phyloP scores from a whole-genome alignment of 352 stramenopile species.

The Blastocystis sp. region DNA sequence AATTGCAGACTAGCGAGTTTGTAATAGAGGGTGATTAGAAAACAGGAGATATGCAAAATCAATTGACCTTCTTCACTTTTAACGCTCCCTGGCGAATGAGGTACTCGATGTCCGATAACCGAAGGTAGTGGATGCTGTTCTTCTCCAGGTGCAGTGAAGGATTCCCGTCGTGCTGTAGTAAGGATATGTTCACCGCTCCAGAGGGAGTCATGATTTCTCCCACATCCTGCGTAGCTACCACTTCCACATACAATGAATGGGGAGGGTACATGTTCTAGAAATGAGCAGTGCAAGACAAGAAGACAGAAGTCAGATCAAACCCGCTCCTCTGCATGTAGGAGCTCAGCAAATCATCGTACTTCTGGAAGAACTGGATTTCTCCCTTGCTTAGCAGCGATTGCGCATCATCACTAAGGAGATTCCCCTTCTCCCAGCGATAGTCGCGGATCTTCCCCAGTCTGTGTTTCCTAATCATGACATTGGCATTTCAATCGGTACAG shows the following conservation, averaged over 20 bases:
- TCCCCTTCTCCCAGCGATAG: conserved; percentile 38
- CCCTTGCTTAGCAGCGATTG: conserved; percentile 24
- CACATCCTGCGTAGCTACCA: conserved; percentile 17
- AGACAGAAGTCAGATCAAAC: conserved; percentile 44
- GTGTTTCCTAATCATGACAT: conserved; percentile 12
- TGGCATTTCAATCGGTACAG: neutral
- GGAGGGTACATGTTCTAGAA: conserved; percentile 55
- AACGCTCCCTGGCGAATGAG: conserved; percentile 28
- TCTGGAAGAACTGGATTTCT: conserved; percentile 45
- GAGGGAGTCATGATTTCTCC: conserved; percentile 55
- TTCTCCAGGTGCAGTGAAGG: conserved; percentile 42
- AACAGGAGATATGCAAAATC: neutral
- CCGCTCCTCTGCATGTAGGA: conserved; percentile 39
- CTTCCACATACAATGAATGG: conserved; percentile 37
- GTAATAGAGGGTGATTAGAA: neutral
- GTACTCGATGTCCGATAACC: conserved; percentile 56
- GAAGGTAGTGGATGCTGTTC: conserved; percentile 57
- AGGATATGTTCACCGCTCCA: conserved; percentile 61
- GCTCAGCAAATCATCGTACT: conserved; percentile 40
- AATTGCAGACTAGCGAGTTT: neutral
- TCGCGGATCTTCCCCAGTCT: conserved; percentile 26
- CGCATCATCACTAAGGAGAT: neutral
- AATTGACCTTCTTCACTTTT: conserved; percentile 43
- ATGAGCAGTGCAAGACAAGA: neutral
- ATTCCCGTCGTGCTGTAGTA: neutral